Evolutionary conservation across 1,284 basidiomycete genomes (phyloP), one percentile per base, ranked within the genome.

Genomic region (Leucoagaricus sp.): DNA sequence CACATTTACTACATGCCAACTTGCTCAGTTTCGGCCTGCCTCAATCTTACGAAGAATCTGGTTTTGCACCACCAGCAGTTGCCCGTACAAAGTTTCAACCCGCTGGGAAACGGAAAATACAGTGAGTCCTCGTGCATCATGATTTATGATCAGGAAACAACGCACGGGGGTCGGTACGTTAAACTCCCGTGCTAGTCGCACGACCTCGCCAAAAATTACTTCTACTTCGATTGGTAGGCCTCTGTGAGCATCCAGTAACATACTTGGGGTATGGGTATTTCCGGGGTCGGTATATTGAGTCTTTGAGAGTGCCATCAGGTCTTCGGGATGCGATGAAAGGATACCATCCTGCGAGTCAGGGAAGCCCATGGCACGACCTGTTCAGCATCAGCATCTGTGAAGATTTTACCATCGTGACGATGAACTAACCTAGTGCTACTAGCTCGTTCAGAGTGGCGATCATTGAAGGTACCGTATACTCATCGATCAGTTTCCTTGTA

Each of bases 141-240:
- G 6, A 13, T 10, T n/a, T n/a, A 6, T 6, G 13, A 49, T 13
- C n/a, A 21, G 34, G 7, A 15, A 38, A 31, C 3, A 21, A 70
- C 82, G 72, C 60, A 86, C 85, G 33, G 84, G 85, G 36, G 84
- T 68, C 4, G 73, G 65, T 2, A 87, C 75, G 1, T 70, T 70
- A 36, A 69, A 67, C 44, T 74, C 71, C 58, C 69, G 72, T 0
- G 81, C 86, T 68, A 82, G 72, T 38, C 79, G 71, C 9, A 87
- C 77, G 1, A 86, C 79, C 49, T 84, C 81, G 0, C 86, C 86
- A 10, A 87, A 63, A 55, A 88, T 84, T 15, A 77, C 83, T 63
- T 87, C 85, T 0, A 88, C 79, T 68, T 88, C 86, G 57, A 87
- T 80, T 8, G 87, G 84, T 40, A 72, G 72, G 3, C 76, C 79